Evolutionary conservation across 108 stramenopile species (phyloP), one percentile per base, ranked within the genome.

Genomic region (Skeletonema potamos): DNA sequence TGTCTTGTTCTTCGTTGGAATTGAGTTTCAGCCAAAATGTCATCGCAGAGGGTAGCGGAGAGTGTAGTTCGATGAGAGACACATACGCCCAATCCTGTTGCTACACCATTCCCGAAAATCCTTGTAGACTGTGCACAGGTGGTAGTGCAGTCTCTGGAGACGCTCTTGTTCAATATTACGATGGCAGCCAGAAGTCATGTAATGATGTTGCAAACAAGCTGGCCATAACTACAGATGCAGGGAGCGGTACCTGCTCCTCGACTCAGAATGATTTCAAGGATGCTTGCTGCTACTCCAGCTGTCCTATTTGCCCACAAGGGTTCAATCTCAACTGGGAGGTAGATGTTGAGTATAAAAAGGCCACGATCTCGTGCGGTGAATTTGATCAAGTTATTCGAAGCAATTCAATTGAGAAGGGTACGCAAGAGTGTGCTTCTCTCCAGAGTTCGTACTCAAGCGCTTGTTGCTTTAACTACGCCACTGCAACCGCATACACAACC

Each of bases 401-500:
- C 34, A 68, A 68, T 43, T 39, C 54, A 9, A 73, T 79, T 30
- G 41, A 57, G 26, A 79, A 79, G 56, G 62, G 62, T 13, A 34
- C 78, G 1, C 20, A 68, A 63, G 78, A 79, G 36, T 79, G 78
- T 58, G 58, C 34, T 43, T 37, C 48, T 56, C 65, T 79, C 43
- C 66, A 59, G 55, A 79, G 78, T 55, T 73, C 65, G 18, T 79
- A 68, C 58, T 67, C 78, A 44, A 79, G 78, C 56, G 44, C 78
- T 58, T 79, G 78, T 36, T 79, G 78, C 43, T 79, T 73, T 56
- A 79, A 79, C 62, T 79, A 79, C 58, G 78, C 78, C 15, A 79
- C 78, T 17, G 55, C 71, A 0, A 60, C 77, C 12, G 59, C 30
- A 48, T 71, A 58, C 24, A 60, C 34, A 30, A 37, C 13, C 62